Evolutionary conservation across 352 stramenopile genomes (phyloP), one percentile per base, ranked within the genome.

Genomic region (Phytophthora cajani): DNA sequence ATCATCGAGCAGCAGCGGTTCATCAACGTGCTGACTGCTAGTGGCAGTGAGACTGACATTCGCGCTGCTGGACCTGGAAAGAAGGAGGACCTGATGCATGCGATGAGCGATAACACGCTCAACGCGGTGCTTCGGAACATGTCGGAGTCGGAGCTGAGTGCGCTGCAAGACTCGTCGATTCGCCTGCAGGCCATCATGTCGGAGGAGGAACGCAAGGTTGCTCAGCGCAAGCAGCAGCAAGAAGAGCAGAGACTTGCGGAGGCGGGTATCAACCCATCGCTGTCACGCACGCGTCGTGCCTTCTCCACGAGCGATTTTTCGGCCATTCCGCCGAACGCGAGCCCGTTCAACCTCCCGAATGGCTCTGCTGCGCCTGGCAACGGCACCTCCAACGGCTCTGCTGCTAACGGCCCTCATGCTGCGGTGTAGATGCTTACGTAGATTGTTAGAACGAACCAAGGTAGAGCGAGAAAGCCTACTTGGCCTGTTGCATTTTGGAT

Each of bases 1-100:
- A 93, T 93, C 69, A 42, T 93, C 19, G 85, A 93, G 66, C 85
- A 93, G 69, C 85, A 93, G 68, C 84, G 85, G 21, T 87, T 93
- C 61, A 90, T 93, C 53, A 79, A 85, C 30, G 85, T 79, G 19
- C 72, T 93, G 17, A 88, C 85, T 21, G 72, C 63, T 23, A 89
- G 72, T 21, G 78, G 78, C 38, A 91, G 82, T 57, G 84, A 91
- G 63, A 85, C 73, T 3, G 84, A 92, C 27, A 79, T 87, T 25
- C 73, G 62, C 33, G 51, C 38, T 12, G 56, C 62, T 12, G 73
- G 64, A 8, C 38, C 56, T 30, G 62, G 63, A 30, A 67, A 72
- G 36, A 82, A 85, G n/a, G 71, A 87, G 2, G 82, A 89, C 50
- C 75, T 91, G 2, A 75, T 74, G 78, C 84, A 91, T 62, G 87